Evolutionary conservation across 1,139 yeast species (phyloP), one percentile per base, ranked within the genome.

Genomic region (Saccharomyces hybrid): DNA sequence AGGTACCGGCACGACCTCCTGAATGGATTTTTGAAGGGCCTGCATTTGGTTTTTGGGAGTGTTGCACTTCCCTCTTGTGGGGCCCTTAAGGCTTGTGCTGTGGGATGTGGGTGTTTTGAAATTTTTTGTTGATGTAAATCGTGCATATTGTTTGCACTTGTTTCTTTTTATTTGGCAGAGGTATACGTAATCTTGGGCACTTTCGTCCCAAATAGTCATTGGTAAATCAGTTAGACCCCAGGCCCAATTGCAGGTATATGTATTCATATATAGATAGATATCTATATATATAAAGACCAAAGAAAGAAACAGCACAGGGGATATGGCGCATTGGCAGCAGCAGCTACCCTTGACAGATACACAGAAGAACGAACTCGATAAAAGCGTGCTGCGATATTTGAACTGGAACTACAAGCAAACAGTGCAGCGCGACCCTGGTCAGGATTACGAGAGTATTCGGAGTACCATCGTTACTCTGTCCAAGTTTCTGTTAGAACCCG

Each of bases 321-420:
- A 9, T 16, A 38, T 38, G 44, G 8, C 13, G 6, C n/a, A 38
- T 38, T 38, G 44, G 44, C 44, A 38, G 25, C 44, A 38, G 59
- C 52, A 51, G 41, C 32, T 59, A 11, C 61, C 61, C 4, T 70
- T 83, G 52, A 75, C 83, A 2, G 71, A 73, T 31, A 73, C 79
- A 57, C 88, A 83, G 64, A 73, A 74, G 61, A 61, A 63, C 16
- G 87, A 82, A 64, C 74, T 83, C 50, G 75, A 83, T 66, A 77
- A 75, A 59, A 80, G 87, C 2, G 72, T 83, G 1, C 57, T 82
- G 6, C 84, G 81, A 63, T 83, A 83, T 61, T 66, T 59, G 11
- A 32, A 48, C 5, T 58, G 61, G 61, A 51, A 53, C 25, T 48
- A 31, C 14, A 34, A 49, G 8, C 48, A 28, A 31, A 38, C 25